Conservation (phyloP, 306 rosid species). For the Carpinus viminea region DNA sequence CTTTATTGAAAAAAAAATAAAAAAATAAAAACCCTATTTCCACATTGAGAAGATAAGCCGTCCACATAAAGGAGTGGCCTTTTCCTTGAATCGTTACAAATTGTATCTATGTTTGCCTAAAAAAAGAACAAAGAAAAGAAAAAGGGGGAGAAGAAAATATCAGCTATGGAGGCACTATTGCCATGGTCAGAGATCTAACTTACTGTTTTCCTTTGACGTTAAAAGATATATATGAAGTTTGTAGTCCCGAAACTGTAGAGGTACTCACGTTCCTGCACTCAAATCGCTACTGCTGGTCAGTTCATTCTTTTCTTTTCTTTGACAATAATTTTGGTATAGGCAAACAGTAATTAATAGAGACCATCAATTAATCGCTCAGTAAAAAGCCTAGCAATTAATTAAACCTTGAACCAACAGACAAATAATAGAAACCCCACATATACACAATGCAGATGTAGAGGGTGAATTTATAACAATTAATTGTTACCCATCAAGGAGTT, state of each 20-base stretch:
- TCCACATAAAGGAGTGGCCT: too few relatives aligned
- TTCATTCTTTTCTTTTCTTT: not conserved
- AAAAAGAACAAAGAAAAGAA: too few relatives aligned
- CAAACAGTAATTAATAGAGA: not conserved
- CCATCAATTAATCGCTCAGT: not conserved
- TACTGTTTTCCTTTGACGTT: constrained; percentile 43
- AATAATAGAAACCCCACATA: not conserved
- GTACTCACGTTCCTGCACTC: constrained; percentile 47
- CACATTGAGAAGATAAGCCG: too few relatives aligned
- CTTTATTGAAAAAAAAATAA: too few relatives aligned
- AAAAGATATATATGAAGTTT: constrained; percentile 36
- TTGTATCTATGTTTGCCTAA: too few relatives aligned
- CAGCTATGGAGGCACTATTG: not conserved
- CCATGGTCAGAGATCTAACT: constrained; percentile 23
- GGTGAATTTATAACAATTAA: not conserved
- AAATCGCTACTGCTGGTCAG: not conserved
- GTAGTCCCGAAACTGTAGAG: constrained; percentile 48
- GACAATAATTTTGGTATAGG: not conserved
- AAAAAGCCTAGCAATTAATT: too few relatives aligned
- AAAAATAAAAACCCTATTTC: too few relatives aligned
- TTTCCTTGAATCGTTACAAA: too few relatives aligned
- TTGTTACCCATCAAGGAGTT: constrained; percentile 44
- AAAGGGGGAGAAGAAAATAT: too few relatives aligned
- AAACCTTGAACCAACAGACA: not conserved
- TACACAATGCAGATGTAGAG: not conserved